phyloP scores from a whole-genome alignment of 345 rosid species.

The Clarkia xantiana region DNA sequence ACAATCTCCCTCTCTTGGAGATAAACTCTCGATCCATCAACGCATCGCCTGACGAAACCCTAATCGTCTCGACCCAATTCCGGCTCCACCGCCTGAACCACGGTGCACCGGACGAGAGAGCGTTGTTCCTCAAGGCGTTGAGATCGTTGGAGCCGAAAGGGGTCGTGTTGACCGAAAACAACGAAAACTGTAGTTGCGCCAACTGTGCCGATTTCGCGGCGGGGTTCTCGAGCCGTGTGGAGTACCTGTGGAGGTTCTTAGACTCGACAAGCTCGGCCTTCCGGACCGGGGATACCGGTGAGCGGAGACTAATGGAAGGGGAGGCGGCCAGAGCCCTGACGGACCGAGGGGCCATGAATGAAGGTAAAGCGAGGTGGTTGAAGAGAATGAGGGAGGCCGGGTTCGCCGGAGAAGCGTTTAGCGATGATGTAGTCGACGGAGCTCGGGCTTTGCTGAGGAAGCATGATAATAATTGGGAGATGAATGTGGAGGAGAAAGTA shows the following conservation, averaged over 20 bases:
- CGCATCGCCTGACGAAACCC: slow-evolving; percentile 32
- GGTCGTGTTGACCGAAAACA: slow-evolving; percentile 55
- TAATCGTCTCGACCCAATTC: slow-evolving; percentile 58
- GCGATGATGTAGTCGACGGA: slow-evolving; percentile 56
- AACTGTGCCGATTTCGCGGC: slow-evolving; percentile 45
- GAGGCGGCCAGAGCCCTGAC: slow-evolving; percentile 68
- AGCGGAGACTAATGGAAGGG: slow-evolving; percentile 74
- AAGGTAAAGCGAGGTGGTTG: slow-evolving; percentile 63
- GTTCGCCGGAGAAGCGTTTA: slow-evolving; percentile 30
- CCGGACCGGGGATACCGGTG: slow-evolving; percentile 58
- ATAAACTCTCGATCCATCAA: slow-evolving; percentile 25
- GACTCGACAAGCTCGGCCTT: slow-evolving; percentile 77
- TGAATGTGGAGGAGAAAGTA: slow-evolving; percentile 39
- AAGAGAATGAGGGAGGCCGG: slow-evolving; percentile 59
- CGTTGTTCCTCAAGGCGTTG: slow-evolving; percentile 27
- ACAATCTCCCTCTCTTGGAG: slow-evolving; percentile 26
- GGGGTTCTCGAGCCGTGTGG: slow-evolving; percentile 47
- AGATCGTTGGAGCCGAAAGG: slow-evolving; percentile 43
- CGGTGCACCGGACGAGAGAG: slow-evolving; percentile 35
- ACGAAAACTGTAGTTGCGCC: slow-evolving; percentile 45
- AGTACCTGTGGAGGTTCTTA: slow-evolving; percentile 66
- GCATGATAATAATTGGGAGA: slow-evolving; percentile 69
- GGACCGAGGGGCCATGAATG: slow-evolving; percentile 41
- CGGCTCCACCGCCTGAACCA: slow-evolving; percentile 60
- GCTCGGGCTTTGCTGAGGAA: slow-evolving; percentile 65